These are phyloP conservation scores for Theobroma cacao DNA, from an alignment of 345 rosid species.

Conservation along the genomic window DNA sequence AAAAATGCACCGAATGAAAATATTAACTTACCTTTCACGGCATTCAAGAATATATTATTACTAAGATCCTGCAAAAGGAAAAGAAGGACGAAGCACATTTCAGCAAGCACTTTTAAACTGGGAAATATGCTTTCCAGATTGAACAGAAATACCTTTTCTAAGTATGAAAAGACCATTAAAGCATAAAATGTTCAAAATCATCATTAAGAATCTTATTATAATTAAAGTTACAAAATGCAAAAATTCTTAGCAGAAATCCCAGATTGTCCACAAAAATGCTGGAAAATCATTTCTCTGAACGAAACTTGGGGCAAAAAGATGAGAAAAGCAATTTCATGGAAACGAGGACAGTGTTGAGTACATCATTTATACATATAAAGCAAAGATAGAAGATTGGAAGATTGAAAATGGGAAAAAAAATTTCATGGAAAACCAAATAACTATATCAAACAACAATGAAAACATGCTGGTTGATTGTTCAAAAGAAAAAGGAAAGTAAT, in stretches of 20 bases:
- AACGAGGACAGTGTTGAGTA: not conserved
- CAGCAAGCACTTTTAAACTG: constrained; percentile 3
- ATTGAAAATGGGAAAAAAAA: not conserved
- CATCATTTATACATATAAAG: not conserved
- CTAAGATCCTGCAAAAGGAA: constrained; percentile 52
- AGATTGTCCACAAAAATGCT: not conserved
- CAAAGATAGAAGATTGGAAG: not conserved
- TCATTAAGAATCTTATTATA: not conserved
- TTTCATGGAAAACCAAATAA: not conserved
- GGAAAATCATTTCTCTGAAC: not conserved
- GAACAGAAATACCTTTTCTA: not conserved
- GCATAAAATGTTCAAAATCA: not conserved
- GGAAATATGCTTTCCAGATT: not conserved
- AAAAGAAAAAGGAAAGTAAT: not conserved
- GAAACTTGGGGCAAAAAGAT: not conserved
- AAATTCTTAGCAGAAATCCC: not conserved
- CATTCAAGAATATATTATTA: constrained; percentile 50
- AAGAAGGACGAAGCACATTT: not conserved
- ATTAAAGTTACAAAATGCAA: not conserved
- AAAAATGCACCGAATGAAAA: not conserved
- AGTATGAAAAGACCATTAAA: not conserved
- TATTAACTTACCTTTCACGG: constrained; percentile 44
- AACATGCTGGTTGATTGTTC: not conserved
- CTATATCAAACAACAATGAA: not conserved
- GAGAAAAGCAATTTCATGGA: constrained; percentile 14